Evolutionary conservation across 1,284 basidiomycete species (phyloP), one percentile per base, ranked within the genome.

Genomic region (Ganoderma sinense): DNA sequence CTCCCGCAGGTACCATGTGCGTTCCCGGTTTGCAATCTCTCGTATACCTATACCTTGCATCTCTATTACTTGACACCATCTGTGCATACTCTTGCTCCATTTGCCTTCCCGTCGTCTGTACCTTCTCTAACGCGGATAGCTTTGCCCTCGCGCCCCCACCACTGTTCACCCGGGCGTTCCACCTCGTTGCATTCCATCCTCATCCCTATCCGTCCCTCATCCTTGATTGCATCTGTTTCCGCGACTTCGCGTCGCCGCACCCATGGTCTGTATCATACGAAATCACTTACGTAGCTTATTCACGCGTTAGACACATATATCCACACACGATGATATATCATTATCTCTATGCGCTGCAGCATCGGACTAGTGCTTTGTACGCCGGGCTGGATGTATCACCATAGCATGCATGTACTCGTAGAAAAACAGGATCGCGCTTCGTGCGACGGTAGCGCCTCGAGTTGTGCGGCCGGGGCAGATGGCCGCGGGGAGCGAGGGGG

Each of bases 251-350:
- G 59, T 69, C 62, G 66, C 41, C 48, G 67, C 26, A 26, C 65
- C 65, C 64, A 36, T 71, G 70, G 48, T 13, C 68, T 73, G 72
- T 73, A 73, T 71, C 70, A 70, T 73, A 73, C 68, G 69, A 67
- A 67, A 62, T 64, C 68, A 66, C 68, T 65, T 73, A 71, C 72
- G 14, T 73, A 73, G 72, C 70, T 58, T 73, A 73, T 65, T 69
- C 69, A 68, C 69, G 72, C 61, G 56, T 67, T 69, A 68, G 65
- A 62, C 65, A 67, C 69, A 65, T 73, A 73, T 73, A 73, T 73
- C 72, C 66, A 71, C 71, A 73, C 72, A 73, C 72, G 72, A 70
- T 41, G 72, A 69, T 73, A 73, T 73, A 73, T 73, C 70, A 64
- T 63, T 73, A 73, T 64, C 55, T 56, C 39, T 48, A 10, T 43